phyloP scores from a whole-genome alignment of 305 asterid genomes.

The Fraxinus platypoda region DNA sequence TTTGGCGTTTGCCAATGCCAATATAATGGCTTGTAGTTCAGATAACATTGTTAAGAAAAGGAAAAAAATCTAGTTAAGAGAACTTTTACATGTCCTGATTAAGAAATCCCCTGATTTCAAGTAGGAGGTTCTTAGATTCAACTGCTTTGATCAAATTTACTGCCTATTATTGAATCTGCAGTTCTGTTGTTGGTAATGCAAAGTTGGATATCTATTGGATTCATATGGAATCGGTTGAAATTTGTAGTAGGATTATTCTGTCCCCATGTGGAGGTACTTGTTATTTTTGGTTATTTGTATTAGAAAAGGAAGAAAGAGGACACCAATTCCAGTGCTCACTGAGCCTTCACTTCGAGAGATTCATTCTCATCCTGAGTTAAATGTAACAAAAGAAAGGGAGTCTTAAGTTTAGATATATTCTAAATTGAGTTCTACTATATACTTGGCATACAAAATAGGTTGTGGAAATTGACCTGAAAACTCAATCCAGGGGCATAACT shows the following conservation, averaged over 20 bases:
- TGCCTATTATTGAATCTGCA: neutral
- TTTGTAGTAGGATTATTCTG: neutral
- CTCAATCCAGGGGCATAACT: neutral
- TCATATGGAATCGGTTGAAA: neutral
- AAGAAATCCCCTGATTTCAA: neutral
- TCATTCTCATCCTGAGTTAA: too few species aligned
- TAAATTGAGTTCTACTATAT: neutral
- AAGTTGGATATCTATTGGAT: neutral
- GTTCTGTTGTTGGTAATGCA: neutral
- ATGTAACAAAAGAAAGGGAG: neutral
- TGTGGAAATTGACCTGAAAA: neutral
- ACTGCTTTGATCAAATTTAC: neutral
- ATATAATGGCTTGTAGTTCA: neutral
- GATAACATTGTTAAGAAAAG: neutral
- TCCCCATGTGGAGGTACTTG: neutral
- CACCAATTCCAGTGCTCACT: too few species aligned
- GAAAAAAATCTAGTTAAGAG: neutral
- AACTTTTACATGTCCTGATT: neutral
- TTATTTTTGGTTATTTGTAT: neutral
- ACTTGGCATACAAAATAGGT: neutral
- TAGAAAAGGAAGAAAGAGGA: neutral
- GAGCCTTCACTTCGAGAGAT: too few species aligned
- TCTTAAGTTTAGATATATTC: neutral
- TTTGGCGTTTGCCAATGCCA: neutral
- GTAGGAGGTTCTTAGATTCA: neutral